Conservation (phyloP, 176 grass and related monocot genomes). For the Dendrocalamus sinicus region DNA sequence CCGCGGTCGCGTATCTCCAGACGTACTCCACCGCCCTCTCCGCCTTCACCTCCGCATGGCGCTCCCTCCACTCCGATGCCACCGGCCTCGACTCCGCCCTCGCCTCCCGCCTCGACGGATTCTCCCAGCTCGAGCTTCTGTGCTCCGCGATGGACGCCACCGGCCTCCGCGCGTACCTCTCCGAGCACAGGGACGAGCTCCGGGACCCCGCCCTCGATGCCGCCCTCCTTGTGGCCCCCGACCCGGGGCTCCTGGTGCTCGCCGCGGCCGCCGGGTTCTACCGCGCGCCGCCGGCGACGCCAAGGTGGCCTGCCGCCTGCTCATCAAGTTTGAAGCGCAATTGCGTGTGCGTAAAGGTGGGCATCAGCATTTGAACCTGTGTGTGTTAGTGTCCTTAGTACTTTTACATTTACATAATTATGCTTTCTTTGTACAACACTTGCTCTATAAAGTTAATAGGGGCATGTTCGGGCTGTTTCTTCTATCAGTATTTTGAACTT, state of each 20-base stretch:
- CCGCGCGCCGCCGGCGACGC: slow-evolving; percentile 16
- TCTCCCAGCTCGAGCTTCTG: not conserved
- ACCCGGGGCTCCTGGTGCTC: slow-evolving; percentile 52
- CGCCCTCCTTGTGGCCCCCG: slow-evolving; percentile 52
- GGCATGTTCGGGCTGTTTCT: not conserved
- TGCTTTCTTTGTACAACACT: not conserved
- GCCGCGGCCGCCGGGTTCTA: slow-evolving; percentile 52
- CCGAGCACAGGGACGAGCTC: too few species aligned
- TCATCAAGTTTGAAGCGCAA: not conserved
- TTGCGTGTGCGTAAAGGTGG: too few species aligned
- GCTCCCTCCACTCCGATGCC: slow-evolving; percentile 33
- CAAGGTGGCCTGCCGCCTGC: slow-evolving; percentile 50
- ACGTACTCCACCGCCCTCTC: slow-evolving; percentile 45
- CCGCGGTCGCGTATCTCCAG: slow-evolving; percentile 16
- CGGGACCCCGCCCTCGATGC: too few species aligned
- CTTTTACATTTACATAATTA: not conserved
- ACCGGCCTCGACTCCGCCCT: slow-evolving; percentile 27
- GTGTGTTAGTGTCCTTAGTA: not conserved
- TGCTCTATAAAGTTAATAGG: not conserved
- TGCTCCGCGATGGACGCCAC: too few species aligned
- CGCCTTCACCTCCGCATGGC: slow-evolving; percentile 39
- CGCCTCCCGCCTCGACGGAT: slow-evolving; percentile 26
- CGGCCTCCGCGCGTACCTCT: too few species aligned
- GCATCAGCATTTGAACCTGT: too few species aligned
- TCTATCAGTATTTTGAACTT: not conserved